Evolutionary conservation across 768 basidiomycete genomes (phyloP), one percentile per base, ranked within the genome.

Genomic region (Antrodiella citrinella): DNA sequence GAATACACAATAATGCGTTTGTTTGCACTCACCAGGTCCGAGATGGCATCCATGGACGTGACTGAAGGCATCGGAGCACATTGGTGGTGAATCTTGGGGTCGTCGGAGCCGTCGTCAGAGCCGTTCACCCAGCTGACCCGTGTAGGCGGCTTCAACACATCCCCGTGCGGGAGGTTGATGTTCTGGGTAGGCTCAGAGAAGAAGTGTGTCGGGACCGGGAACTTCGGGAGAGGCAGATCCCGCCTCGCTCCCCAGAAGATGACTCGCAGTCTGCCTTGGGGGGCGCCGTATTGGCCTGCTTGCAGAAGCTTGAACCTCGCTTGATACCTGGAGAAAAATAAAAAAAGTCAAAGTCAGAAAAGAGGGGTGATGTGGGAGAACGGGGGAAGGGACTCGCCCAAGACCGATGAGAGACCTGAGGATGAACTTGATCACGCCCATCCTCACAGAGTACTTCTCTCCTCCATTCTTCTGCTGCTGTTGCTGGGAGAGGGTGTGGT

Each of bases 221-320:
- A 83, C 9, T 75, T 65, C 0, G 86, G 86, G 13, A 86, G 61
- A 18, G 71, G 59, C 2, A 78, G 48, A 23, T 80, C 83, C 5
- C 74, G 73, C 47, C 72, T 77, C 3, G 84, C 80, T 21, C 75
- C 84, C 71, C 75, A 76, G 60, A 89, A 81, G 42, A 90, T 84
- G 11, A 88, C 73, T 15, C 87, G 72, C 22, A 70, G 66, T 7
- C 87, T 78, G 43, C 72, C 69, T 66, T 90, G 87, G 15, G 87
- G 85, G 19, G 76, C 74, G 22, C 87, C 87, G 63, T 87, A 87
- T 26, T 81, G 79, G 0, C 73, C 79, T 20, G 86, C 82, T 57
- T 90, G 83, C 0, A 88, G 67, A 13, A 82, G 65, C n/a, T 74
- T 76, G 64, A 75, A 79, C 18, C 71, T 76, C 2, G 77, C 79